phyloP scores from a whole-genome alignment of 441 rosid species.

The Breynia disticha region DNA sequence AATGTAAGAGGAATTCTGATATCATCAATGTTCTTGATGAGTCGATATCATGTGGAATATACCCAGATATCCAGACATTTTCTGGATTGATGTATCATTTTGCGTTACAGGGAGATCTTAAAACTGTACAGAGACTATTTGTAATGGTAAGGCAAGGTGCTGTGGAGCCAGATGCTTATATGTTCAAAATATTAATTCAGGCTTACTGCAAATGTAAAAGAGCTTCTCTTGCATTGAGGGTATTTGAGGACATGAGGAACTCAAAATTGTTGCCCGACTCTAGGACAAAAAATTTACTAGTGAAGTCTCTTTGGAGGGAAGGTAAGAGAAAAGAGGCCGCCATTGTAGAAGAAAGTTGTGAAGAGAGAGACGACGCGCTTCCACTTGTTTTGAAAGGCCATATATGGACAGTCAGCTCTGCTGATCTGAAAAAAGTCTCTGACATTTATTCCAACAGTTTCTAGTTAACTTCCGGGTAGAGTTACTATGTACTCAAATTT shows the following conservation, averaged over 20 bases:
- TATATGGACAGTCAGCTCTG: slow-evolving; percentile 68
- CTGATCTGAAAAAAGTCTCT: slow-evolving; percentile 48
- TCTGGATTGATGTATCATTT: slow-evolving; percentile 80
- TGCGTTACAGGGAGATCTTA: slow-evolving; percentile 64
- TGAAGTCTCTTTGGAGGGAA: slow-evolving; percentile 86
- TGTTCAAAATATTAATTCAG: slow-evolving; percentile 58
- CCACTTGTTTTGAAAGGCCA: slow-evolving; percentile 58
- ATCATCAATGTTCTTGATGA: slow-evolving; percentile 63
- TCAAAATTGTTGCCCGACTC: slow-evolving; percentile 50
- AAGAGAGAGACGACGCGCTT: slow-evolving; percentile 28
- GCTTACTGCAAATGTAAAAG: slow-evolving; percentile 76
- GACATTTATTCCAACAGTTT: slow-evolving; percentile 47
- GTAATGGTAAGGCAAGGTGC: slow-evolving; percentile 63
- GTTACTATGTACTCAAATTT: not conserved
- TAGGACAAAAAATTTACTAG: slow-evolving; percentile 66
- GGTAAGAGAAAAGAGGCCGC: slow-evolving; percentile 88
- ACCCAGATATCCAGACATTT: slow-evolving; percentile 79
- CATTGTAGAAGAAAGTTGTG: slow-evolving; percentile 56
- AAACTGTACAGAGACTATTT: slow-evolving; percentile 61
- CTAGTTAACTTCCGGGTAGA: slow-evolving; percentile 10
- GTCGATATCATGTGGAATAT: slow-evolving; percentile 47
- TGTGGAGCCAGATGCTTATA: slow-evolving; percentile 60
- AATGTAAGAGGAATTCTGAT: slow-evolving; percentile 56
- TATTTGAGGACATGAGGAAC: slow-evolving; percentile 66
- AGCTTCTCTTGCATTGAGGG: slow-evolving; percentile 70